Conservation (phyloP, 805 yeast genomes). For the Pichia sporocuriosa region DNA sequence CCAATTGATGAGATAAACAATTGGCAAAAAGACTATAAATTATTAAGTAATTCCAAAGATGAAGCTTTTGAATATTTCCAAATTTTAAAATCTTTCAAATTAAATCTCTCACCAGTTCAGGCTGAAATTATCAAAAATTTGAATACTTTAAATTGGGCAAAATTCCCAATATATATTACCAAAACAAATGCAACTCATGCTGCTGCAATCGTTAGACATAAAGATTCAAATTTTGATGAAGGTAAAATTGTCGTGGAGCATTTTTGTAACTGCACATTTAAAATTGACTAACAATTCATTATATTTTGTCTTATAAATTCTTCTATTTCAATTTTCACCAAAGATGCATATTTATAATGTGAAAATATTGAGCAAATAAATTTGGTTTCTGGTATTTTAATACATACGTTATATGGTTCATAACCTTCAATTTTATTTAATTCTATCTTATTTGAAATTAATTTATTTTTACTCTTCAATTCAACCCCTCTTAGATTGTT, state of each 20-base stretch:
- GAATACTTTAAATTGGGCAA: constrained; percentile 59
- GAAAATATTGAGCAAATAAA: constrained; percentile 14
- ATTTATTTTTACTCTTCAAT: too few relatives aligned
- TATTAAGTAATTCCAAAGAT: constrained; percentile 9
- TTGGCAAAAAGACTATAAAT: constrained; percentile 13
- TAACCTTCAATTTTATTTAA: not conserved
- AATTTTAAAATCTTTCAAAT: constrained; percentile 24
- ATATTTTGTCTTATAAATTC: too few relatives aligned
- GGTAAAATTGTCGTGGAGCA: constrained; percentile 65
- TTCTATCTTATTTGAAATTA: not conserved
- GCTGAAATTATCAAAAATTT: constrained; percentile 46
- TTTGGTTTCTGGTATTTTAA: constrained; percentile 2
- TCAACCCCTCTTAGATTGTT: too few relatives aligned
- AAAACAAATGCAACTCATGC: constrained; percentile 69
- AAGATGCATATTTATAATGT: constrained; percentile 1
- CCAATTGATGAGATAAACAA: constrained; percentile 18
- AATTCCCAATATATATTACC: constrained; percentile 63
- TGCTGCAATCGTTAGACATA: constrained; percentile 67
- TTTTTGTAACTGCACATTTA: constrained; percentile 44
- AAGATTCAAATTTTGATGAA: constrained; percentile 51
- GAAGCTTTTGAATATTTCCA: constrained; percentile 13
- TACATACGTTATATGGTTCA: constrained; percentile 7
- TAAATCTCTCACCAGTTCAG: constrained; percentile 40
- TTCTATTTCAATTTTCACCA: constrained; percentile 7
- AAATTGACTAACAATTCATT: constrained; percentile 1